Base-by-base conservation (phyloP, 805 yeast genomes). In the Candida yuanshanica region DNA sequence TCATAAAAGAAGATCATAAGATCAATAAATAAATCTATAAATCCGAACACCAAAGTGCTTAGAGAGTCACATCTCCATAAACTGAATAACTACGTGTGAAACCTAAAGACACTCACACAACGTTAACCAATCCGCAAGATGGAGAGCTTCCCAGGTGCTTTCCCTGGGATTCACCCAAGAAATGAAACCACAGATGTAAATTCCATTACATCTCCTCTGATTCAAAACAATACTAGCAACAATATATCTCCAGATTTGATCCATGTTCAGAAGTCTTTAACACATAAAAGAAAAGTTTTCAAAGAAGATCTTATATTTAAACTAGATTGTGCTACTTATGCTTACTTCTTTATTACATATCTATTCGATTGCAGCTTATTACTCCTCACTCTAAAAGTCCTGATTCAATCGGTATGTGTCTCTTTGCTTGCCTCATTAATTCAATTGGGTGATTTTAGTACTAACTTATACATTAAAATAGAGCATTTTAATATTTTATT, bases 321-420 rank as follows among this genome's bases (percentile, higher is more conserved):
- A 9, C 26, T 50, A 14, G 52, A 48, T 20, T 25, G 20, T 9
- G 18, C 37, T 16, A 21, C 40, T 1, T 49, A 41, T 32, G 37
- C 44, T 6, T 52, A 33, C 33, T 44, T 41, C 5, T 17, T 48
- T 11, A 36, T 54, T 5, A 32, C 37, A 4, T 55, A 51, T 27
- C 41, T 55, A 4, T 55, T 51, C 29, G 61, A 56, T 31, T 56
- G 61, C 55, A 52, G 58, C 27, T 11, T 56, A 3, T 14, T 56
- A 14, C 21, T 49, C 7, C 41, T 55, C 13, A 4, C 47, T 3
- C 9, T 50, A n/a, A 37, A 56, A 12, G 8, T 17, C 12, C 21
- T 18, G 34, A n/a, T 37, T 1, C 56, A 46, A 41, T 14, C 41
- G 16, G 50, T 50, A 23, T 35, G 49, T 47, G 21, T 31, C 21